Percentiles rank a stretch among this genome's conserved stretches.
Evolutionary conservation across 306 rosid species (phyloP).

Genomic region (Rosa persica): DNA sequence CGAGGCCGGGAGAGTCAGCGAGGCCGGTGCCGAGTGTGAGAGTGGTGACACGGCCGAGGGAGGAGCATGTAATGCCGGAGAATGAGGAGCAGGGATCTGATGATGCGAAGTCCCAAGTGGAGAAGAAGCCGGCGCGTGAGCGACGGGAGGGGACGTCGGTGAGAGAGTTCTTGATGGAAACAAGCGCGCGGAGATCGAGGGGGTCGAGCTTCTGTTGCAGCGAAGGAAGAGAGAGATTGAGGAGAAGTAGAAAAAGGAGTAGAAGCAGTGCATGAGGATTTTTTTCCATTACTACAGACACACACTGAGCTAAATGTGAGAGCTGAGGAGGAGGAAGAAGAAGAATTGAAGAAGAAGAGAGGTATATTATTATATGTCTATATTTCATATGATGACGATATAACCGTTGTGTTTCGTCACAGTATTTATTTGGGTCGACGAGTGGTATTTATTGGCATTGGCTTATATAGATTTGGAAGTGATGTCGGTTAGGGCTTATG

Average conservation of each 20-base stretch:
- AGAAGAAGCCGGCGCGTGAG: constrained; percentile 44
- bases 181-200: constrained; percentile 56
- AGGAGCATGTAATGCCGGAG: constrained; percentile 61
- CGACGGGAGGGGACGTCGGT: constrained; percentile 48
- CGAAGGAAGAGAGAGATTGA: constrained; percentile 20
- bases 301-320: not conserved
- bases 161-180: constrained; percentile 49
- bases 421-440: not conserved
- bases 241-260: constrained; percentile 8
- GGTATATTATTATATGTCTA: not conserved
- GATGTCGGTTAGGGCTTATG: not conserved
- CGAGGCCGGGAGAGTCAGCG: constrained; percentile 42
- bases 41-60: constrained; percentile 41
- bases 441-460: constrained; percentile 1
- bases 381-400: not conserved
- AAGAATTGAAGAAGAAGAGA: not conserved
- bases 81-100: constrained; percentile 72
- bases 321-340: not conserved
- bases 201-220: constrained; percentile 27
- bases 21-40: constrained; percentile 62
- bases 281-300: not conserved
- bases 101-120: constrained; percentile 72
- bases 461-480: not conserved
- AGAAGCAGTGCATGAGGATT: not conserved
- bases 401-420: not conserved